These are phyloP conservation scores for Taphrina confusa DNA, from an alignment of 1,139 yeast genomes.

Conservation along the genomic window DNA sequence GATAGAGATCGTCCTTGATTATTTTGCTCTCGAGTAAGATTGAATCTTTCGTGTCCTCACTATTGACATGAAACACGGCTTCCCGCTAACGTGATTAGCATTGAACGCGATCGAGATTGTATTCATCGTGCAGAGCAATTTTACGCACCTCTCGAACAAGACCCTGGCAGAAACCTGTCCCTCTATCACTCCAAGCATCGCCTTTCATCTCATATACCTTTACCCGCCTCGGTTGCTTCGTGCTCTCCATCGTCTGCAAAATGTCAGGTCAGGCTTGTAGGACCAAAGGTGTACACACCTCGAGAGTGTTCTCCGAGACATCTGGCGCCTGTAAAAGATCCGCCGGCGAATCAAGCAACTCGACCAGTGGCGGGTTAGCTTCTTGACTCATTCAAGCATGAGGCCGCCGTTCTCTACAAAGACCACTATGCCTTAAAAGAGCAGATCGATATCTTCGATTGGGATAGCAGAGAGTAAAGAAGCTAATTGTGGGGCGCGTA, in stretches of 20 bases:
- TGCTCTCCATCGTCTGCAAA: slow-evolving; percentile 10
- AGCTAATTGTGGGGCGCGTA: not conserved
- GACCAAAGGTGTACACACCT: not conserved
- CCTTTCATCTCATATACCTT: slow-evolving; percentile 81
- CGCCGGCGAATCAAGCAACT: slow-evolving; percentile 27
- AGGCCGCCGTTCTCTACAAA: too few species aligned
- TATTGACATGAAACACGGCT: slow-evolving; percentile 71
- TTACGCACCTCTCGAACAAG: slow-evolving; percentile 51
- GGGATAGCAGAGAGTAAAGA: not conserved
- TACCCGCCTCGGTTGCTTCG: slow-evolving; percentile 54
- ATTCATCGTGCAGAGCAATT: too few species aligned
- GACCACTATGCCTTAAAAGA: too few species aligned
- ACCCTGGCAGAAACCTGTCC: slow-evolving; percentile 89
- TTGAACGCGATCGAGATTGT: not conserved
- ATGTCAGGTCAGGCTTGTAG: not conserved
- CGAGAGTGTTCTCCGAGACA: slow-evolving; percentile 13
- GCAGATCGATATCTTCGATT: too few species aligned
- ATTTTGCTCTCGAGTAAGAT: slow-evolving; percentile 65
- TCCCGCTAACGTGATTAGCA: slow-evolving; percentile 33
- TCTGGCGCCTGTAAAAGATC: slow-evolving; percentile 22
- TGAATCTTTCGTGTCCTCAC: slow-evolving; percentile 64
- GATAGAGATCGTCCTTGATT: slow-evolving; percentile 78
- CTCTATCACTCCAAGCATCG: slow-evolving; percentile 88
- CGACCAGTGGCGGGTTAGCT: slow-evolving; percentile 20
- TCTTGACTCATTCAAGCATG: slow-evolving; percentile 1